Conservation (phyloP, 257 asterid genomes). For the Nicotiana otophora region DNA sequence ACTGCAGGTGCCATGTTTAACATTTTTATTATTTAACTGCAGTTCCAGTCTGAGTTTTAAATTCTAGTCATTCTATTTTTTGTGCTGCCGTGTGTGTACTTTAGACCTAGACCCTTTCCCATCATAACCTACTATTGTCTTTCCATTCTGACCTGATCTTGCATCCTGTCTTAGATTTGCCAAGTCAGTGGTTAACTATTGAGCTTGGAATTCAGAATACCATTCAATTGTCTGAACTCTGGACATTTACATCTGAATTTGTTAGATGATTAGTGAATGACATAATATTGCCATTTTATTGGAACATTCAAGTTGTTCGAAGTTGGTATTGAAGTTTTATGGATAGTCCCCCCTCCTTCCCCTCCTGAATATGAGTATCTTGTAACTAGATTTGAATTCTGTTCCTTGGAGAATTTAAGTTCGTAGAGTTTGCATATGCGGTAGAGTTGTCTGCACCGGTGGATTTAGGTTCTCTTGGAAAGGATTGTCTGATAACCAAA, state of each 20-base stretch:
- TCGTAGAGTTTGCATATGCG: neutral
- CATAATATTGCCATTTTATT: neutral
- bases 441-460: neutral
- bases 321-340: neutral
- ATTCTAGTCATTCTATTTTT: neutral
- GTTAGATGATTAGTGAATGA: neutral
- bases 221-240: neutral
- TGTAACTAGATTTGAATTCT: neutral
- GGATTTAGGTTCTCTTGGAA: neutral
- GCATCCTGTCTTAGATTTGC: neutral
- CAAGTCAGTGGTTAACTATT: neutral
- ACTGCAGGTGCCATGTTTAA: slow-evolving; percentile 59
- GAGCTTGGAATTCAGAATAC: neutral
- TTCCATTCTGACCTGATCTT: neutral
- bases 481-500: neutral
- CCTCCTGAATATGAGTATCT: neutral
- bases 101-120: neutral
- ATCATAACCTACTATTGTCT: neutral
- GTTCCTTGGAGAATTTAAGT: neutral
- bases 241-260: neutral
- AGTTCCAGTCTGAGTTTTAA: neutral
- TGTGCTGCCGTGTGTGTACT: neutral
- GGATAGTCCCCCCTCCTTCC: neutral
- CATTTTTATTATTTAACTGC: neutral
- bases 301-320: neutral